phyloP scores from a whole-genome alignment of 2,329 filamentous ascomycete species.

The Eutypa lata region DNA sequence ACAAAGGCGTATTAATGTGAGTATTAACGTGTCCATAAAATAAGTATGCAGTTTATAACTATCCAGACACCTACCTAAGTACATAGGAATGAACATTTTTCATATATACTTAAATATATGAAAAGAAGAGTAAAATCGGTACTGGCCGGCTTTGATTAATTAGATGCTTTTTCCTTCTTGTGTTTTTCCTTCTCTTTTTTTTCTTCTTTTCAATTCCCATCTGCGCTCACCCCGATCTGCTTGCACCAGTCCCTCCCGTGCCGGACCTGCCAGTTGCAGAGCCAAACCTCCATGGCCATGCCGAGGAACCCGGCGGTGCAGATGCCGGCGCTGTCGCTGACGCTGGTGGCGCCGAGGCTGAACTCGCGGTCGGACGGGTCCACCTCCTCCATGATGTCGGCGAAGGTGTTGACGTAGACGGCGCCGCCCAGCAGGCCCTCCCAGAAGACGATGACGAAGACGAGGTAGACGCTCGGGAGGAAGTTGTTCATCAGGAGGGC shows the following conservation, averaged over 20 bases:
- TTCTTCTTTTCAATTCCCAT: no score
- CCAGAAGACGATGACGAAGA: conserved; percentile 88
- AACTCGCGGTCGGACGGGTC: conserved; percentile 80
- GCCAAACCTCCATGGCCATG: conserved; percentile 74
- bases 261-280: conserved; percentile 83
- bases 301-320: conserved; percentile 83
- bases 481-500: conserved; percentile 77
- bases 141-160: no score
- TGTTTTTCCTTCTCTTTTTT: no score
- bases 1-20: no score
- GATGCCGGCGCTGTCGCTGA: conserved; percentile 88
- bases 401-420: conserved; percentile 95
- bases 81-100: no score
- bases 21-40: no score
- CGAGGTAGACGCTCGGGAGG: conserved; percentile 79
- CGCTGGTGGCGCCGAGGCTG: conserved; percentile 82
- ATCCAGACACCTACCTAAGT: no score
- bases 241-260: conserved; percentile 75
- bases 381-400: conserved; percentile 85
- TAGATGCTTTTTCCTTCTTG: no score
- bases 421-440: conserved; percentile 86
- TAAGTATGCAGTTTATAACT: no score
- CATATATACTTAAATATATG: no score
- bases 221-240: conserved; percentile 41
- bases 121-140: no score